A percentile compares a stretch with the other conserved stretches of the same genome.
These are phyloP conservation scores for Setomelanomma holmii DNA, from an alignment of 2,329 filamentous ascomycete species.

Conservation along the genomic window DNA sequence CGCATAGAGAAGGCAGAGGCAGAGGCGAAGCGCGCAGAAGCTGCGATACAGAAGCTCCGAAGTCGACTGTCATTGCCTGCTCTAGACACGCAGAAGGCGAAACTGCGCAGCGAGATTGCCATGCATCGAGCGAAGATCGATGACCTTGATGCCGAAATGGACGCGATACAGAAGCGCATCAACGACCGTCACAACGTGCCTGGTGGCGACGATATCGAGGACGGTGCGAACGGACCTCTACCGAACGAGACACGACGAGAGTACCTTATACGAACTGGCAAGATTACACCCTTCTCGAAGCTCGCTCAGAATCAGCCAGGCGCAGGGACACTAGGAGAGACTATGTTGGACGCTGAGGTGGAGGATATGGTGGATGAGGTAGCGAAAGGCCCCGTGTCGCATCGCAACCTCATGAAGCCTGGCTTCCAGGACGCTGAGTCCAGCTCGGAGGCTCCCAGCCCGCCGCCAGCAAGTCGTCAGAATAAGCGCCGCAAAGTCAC, in stretches of 20 bases:
- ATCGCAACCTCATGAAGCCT: conserved; percentile 57
- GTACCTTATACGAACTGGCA: conserved; percentile 92
- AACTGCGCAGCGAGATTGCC: conserved; percentile 69
- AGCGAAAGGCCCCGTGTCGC: conserved; percentile 50
- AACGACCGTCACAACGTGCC: conserved; percentile 71
- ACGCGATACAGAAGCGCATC: conserved; percentile 82
- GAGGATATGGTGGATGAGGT: conserved; percentile 62
- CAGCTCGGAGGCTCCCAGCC: conserved; percentile 42
- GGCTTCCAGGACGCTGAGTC: conserved; percentile 51
- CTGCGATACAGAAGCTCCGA: conserved; percentile 67
- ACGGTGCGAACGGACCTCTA: conserved; percentile 65
- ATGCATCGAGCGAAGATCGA: conserved; percentile 71
- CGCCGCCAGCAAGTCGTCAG: conserved; percentile 36
- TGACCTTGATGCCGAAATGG: conserved; percentile 73
- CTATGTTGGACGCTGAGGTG: conserved; percentile 82
- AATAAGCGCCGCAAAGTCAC: conserved; percentile 49
- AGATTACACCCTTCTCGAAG: conserved; percentile 94
- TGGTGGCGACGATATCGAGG: conserved; percentile 52
- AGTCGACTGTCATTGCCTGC: conserved; percentile 63
- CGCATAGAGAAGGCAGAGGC: conserved; percentile 63
- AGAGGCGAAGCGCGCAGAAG: conserved; percentile 66
- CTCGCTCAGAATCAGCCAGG: conserved; percentile 70
- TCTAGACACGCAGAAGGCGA: conserved; percentile 63
- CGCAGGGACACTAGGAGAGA: conserved; percentile 75
- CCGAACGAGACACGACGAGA: conserved; percentile 85